phyloP scores from a whole-genome alignment of 2,329 filamentous ascomycete species.

The Monilinia fructicola region DNA sequence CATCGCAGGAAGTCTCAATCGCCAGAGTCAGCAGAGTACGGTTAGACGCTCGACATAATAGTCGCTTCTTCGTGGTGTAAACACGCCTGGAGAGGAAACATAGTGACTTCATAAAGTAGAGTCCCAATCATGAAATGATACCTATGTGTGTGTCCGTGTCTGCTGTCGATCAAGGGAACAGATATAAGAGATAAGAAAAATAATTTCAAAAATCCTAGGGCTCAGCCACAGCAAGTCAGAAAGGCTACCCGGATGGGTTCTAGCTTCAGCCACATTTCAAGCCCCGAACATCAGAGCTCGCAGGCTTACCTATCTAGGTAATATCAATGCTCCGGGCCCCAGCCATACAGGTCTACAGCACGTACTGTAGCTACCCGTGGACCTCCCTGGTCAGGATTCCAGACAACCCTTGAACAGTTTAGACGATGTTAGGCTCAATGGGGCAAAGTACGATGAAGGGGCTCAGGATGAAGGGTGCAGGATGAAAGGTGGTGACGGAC shows the following conservation, averaged over 20 bases:
- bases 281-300: too few species aligned
- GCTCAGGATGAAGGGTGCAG: too few species aligned
- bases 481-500: too few species aligned
- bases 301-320: background rate
- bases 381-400: too few species aligned
- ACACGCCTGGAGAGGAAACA: conserved; percentile 34
- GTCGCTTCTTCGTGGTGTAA: conserved; percentile 1
- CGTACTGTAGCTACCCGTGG: too few species aligned
- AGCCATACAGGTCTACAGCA: too few species aligned
- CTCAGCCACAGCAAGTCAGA: background rate
- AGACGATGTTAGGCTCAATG: too few species aligned
- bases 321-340: too few species aligned
- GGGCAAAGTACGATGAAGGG: too few species aligned
- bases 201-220: background rate
- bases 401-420: too few species aligned
- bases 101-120: conserved; percentile 39
- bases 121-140: background rate
- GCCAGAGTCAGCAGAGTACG: conserved; percentile 59
- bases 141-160: background rate
- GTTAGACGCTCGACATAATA: conserved; percentile 17
- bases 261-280: background rate
- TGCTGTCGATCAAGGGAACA: background rate
- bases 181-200: conserved; percentile 1
- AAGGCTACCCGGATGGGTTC: too few species aligned
- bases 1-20: conserved; percentile 87